Conservation (phyloP, 768 basidiomycete species). For the Amanita pallidorosea region DNA sequence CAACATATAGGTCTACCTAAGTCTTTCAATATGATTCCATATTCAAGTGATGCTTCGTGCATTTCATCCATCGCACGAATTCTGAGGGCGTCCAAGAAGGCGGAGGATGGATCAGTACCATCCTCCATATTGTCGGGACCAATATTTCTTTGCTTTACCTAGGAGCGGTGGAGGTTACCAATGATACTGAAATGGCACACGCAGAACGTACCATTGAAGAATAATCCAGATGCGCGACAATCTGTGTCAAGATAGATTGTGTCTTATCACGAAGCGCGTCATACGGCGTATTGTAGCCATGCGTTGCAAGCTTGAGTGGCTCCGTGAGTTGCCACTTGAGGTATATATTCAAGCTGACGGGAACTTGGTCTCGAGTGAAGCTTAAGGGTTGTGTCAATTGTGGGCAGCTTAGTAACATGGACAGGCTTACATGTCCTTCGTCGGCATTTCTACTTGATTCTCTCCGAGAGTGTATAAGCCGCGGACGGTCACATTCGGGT, state of each 20-base stretch:
- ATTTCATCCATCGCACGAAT: constrained; percentile 84
- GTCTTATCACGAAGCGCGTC: constrained; percentile 74
- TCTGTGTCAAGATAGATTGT: constrained; percentile 79
- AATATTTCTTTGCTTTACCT: constrained; percentile 74
- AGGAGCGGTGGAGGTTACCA: constrained; percentile 5
- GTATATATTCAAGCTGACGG: constrained; percentile 75
- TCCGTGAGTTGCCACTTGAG: constrained; percentile 61
- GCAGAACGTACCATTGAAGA: constrained; percentile 26
- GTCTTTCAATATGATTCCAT: constrained; percentile 76
- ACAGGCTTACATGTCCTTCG: constrained; percentile 65
- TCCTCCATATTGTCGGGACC: constrained; percentile 71
- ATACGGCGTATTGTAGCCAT: constrained; percentile 79
- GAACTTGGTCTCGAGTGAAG: constrained; percentile 81
- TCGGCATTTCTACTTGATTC: constrained; percentile 80
- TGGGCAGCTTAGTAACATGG: not conserved
- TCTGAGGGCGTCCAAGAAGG: constrained; percentile 73
- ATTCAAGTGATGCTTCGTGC: constrained; percentile 71
- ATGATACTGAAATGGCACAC: not conserved
- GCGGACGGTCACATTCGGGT: constrained; percentile 73
- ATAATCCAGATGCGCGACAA: constrained; percentile 63
- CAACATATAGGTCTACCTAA: constrained; percentile 34
- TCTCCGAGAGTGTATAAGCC: constrained; percentile 75
- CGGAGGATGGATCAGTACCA: constrained; percentile 54
- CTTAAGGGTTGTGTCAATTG: constrained; percentile 20
- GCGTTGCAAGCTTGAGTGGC: constrained; percentile 59